Evolutionary conservation across 129 eudicot genomes (phyloP).

Genomic region (Flaveria linearis): DNA sequence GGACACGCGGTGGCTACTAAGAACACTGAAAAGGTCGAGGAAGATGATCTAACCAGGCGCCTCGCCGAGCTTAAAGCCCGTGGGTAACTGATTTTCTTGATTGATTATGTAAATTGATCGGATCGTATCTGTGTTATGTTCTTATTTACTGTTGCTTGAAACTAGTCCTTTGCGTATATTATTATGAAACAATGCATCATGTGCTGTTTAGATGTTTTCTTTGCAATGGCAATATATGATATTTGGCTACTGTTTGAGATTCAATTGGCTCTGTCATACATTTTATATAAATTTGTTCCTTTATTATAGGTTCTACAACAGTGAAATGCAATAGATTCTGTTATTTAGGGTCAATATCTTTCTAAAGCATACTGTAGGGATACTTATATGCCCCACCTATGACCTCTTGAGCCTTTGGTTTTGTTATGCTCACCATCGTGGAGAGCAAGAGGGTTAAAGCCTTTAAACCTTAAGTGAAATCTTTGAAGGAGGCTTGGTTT

Average conservation of each 20-base stretch:
- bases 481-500: conserved; percentile 32
- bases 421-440: neutral
- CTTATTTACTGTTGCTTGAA: neutral
- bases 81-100: conserved; percentile 45
- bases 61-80: conserved; percentile 92
- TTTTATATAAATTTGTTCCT: neutral
- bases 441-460: conserved; percentile 20
- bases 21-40: conserved; percentile 68
- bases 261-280: neutral
- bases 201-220: neutral
- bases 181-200: conserved; percentile 15
- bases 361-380: neutral
- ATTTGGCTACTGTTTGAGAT: neutral
- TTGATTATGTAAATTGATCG: conserved; percentile 37
- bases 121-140: conserved; percentile 9
- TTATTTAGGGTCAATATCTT: neutral
- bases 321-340: neutral
- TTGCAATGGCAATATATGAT: neutral
- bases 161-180: neutral
- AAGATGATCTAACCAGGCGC: conserved; percentile 78
- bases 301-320: neutral
- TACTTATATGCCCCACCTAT: conserved; percentile 14
- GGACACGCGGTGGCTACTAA: conserved; percentile 58
- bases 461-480: conserved; percentile 40
- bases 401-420: conserved; percentile 18